A percentile compares a stretch with the other conserved stretches of the same genome.
These are phyloP conservation scores for Sequoiadendron giganteum DNA, from an alignment of 75 land plant species.

Conservation along the genomic window DNA sequence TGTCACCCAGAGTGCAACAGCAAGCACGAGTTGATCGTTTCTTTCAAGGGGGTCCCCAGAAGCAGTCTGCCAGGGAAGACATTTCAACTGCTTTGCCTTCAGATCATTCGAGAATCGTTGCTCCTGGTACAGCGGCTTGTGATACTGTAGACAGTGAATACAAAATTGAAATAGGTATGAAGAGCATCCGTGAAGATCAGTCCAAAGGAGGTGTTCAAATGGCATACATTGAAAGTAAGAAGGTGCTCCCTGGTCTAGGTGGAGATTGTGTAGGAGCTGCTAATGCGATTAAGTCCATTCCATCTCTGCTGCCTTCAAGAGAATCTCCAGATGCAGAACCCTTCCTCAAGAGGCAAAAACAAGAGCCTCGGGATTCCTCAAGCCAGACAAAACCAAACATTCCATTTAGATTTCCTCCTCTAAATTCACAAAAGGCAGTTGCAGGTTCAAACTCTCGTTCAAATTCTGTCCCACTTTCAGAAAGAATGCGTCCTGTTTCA, in stretches of 20 bases:
- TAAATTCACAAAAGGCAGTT: slow-evolving; percentile 12
- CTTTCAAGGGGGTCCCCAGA: slow-evolving; percentile 14
- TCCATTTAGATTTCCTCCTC: slow-evolving; percentile 10
- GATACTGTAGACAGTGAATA: slow-evolving; percentile 3
- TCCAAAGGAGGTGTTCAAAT: slow-evolving; percentile 8
- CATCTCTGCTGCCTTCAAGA: background rate
- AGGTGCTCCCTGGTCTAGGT: slow-evolving; percentile 9
- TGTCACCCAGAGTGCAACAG: slow-evolving; percentile 5
- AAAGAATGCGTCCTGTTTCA: slow-evolving; percentile 76
- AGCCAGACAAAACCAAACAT: slow-evolving; percentile 28
- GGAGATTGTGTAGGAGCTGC: slow-evolving; percentile 13
- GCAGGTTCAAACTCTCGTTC: background rate
- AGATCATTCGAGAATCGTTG: background rate
- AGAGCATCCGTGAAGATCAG: slow-evolving; percentile 5
- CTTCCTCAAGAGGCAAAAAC: slow-evolving; percentile 10
- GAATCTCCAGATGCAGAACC: slow-evolving; percentile 11
- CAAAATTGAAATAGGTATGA: slow-evolving; percentile 9
- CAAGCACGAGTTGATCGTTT: slow-evolving; percentile 23
- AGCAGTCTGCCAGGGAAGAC: background rate
- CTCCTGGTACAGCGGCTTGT: background rate
- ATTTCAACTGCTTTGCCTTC: slow-evolving; percentile 8
- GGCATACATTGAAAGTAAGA: slow-evolving; percentile 10
- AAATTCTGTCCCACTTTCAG: slow-evolving; percentile 39
- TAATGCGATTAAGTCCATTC: slow-evolving; percentile 9
- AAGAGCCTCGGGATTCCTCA: slow-evolving; percentile 41